phyloP scores from a whole-genome alignment of 2,329 filamentous ascomycete species.

The Neonectria punicea region DNA sequence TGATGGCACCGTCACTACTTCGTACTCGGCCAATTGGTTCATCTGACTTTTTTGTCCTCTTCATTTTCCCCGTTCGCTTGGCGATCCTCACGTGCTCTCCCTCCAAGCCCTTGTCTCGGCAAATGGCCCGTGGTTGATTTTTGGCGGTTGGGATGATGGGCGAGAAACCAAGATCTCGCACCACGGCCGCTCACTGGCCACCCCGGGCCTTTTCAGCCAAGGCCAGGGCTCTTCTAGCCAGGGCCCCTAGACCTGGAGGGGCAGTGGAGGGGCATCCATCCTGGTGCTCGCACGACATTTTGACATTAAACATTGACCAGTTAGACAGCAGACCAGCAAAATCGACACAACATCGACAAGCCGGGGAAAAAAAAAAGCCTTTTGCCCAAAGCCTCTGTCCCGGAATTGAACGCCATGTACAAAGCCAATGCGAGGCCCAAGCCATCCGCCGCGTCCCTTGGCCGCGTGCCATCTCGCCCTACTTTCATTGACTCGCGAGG shows the following conservation, averaged over 20 bases:
- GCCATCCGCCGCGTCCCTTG: background rate
- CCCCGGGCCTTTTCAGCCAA: background rate
- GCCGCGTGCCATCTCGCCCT: slow-evolving; percentile 6
- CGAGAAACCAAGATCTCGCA: slow-evolving; percentile 15
- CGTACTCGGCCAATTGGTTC: background rate
- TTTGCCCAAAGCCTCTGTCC: background rate
- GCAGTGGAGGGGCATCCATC: background rate
- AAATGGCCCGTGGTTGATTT: slow-evolving; percentile 13
- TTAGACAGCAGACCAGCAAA: slow-evolving; percentile 4
- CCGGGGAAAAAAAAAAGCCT: slow-evolving; percentile 6
- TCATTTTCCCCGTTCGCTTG: background rate
- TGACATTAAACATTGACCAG: slow-evolving; percentile 17
- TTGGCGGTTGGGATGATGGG: background rate
- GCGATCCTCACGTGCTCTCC: background rate
- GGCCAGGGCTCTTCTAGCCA: background rate
- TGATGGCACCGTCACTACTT: background rate
- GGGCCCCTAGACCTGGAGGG: background rate
- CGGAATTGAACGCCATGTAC: slow-evolving; percentile 22
- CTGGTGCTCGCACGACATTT: slow-evolving; percentile 14
- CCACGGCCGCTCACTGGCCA: slow-evolving; percentile 2
- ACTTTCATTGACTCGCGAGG: slow-evolving; percentile 26
- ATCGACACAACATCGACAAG: slow-evolving; percentile 16
- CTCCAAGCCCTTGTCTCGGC: slow-evolving; percentile 11
- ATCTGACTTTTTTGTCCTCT: background rate
- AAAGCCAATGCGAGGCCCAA: background rate